These are phyloP conservation scores for Volutella citrinella DNA, from an alignment of 2,329 filamentous ascomycete species.

Conservation along the genomic window DNA sequence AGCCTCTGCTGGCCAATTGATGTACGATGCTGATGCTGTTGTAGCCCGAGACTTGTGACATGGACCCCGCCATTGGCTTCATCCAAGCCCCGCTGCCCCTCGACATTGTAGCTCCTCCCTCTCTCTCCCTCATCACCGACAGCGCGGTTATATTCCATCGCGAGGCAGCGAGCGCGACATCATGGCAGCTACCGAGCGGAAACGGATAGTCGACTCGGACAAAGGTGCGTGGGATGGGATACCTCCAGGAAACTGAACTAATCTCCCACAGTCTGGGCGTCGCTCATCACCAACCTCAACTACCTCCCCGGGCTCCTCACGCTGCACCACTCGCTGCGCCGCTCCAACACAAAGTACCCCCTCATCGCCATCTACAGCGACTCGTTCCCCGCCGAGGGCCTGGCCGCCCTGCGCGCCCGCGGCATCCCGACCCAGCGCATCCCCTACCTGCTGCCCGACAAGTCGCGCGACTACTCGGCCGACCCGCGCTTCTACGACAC, in stretches of 20 bases:
- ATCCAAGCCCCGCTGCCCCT: too few relatives aligned
- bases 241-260: conserved; percentile 7
- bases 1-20: too few relatives aligned
- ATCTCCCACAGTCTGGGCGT: conserved; percentile 70
- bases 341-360: conserved; percentile 65
- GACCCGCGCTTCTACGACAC: conserved; percentile 87
- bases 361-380: conserved; percentile 82
- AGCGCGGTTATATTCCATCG: too few relatives aligned
- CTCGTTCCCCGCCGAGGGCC: conserved; percentile 66
- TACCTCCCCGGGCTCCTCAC: conserved; percentile 83
- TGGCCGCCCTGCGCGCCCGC: conserved; percentile 65
- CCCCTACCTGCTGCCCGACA: conserved; percentile 67
- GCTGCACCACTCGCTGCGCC: conserved; percentile 72
- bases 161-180: too few relatives aligned
- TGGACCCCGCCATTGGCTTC: too few relatives aligned
- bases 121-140: too few relatives aligned
- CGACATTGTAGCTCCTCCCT: too few relatives aligned
- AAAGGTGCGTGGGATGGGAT: conserved; percentile 29
- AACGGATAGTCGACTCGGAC: conserved; percentile 36
- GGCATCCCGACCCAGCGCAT: conserved; percentile 68
- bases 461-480: conserved; percentile 64
- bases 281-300: conserved; percentile 77
- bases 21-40: too few relatives aligned
- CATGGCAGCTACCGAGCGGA: conserved; percentile 21
- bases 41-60: too few relatives aligned